A percentile compares a stretch with the other conserved stretches of the same genome.
phyloP scores from a whole-genome alignment of 768 basidiomycete genomes.

The Pleurotus tuber-regium region DNA sequence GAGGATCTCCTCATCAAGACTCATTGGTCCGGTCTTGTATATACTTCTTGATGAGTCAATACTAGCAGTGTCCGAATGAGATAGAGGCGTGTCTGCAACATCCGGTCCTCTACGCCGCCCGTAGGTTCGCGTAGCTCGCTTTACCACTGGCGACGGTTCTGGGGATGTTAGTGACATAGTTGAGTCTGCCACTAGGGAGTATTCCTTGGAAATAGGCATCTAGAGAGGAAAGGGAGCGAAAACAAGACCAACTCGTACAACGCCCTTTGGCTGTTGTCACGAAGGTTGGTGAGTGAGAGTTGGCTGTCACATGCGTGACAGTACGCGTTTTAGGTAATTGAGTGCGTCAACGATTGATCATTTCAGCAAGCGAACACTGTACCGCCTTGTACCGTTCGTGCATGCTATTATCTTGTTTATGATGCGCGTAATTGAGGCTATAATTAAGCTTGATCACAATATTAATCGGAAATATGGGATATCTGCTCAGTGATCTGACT shows the following conservation, averaged over 20 bases:
- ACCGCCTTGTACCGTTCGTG: too few relatives aligned
- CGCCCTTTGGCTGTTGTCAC: conserved; percentile 7
- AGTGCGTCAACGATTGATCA: background rate
- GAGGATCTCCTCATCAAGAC: conserved; percentile 35
- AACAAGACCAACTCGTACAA: conserved; percentile 1
- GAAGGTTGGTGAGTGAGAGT: conserved; percentile 1
- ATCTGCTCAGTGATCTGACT: too few relatives aligned
- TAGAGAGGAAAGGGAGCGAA: background rate
- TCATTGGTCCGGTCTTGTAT: conserved; percentile 31
- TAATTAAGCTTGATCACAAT: too few relatives aligned
- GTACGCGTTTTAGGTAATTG: conserved; percentile 10
- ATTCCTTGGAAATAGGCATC: conserved; percentile 12
- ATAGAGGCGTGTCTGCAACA: conserved; percentile 20
- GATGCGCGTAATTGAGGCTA: too few relatives aligned
- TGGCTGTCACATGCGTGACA: conserved; percentile 10
- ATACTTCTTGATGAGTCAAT: conserved; percentile 27
- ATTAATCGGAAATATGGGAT: too few relatives aligned
- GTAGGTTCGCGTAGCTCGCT: conserved; percentile 41
- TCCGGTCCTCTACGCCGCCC: conserved; percentile 33
- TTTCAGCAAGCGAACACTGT: background rate
- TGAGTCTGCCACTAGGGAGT: conserved; percentile 12
- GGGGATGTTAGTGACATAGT: conserved; percentile 26
- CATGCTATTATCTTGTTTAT: too few relatives aligned
- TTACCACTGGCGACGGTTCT: conserved; percentile 25
- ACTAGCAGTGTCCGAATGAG: conserved; percentile 19